Base-by-base conservation (phyloP, 2,329 filamentous ascomycete genomes). In the Fusarium poae region DNA sequence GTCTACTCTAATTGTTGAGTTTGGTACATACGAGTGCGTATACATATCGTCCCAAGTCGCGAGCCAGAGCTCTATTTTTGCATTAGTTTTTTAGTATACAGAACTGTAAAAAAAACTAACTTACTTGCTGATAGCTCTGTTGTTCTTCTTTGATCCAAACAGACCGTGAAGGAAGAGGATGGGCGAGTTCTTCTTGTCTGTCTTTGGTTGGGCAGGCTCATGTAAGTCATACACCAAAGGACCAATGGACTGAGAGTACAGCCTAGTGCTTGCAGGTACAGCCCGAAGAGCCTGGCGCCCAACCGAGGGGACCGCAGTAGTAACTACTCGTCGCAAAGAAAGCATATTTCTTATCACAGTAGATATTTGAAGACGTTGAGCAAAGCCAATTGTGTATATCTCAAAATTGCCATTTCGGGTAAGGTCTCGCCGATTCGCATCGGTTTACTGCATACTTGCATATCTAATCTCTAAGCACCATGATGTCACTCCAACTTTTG, bases 111-210 rank as follows among this genome's bases (percentile, higher is more conserved):
- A 11, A 35, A 34, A 48, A 10, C 2, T 44, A 49, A 82, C 91
- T 78, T 84, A 97, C 95, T 94, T 97, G 91, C 94, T 97, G 67
- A 98, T 96, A 75, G 87, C 92, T 78, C 94, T 86, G 78, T 97
- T 97, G 78, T 98, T 98, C 82, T 93, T 94, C 82, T 97, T 97
- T 37, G 93, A 97, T 21, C 95, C 95, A 76, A 98, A 97, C 13
- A 98, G 84, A 2, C 96, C 95, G 78, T 98, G 95, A 75, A 98
- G 88, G 71, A 98, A 92, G 65, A 98, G 81, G 68, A 98, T 93
- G 3, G 94, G 92, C 39, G 81, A 79, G 61, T 79, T 76, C 74
- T 83, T 77, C 56, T 79, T 76, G 27, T 80, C 78, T 3, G 79
- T 77, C 42, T 57, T 67, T 9, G 73, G 72, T 50, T 82, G 83